phyloP scores from a whole-genome alignment of 2,329 filamentous ascomycete genomes.

The Diaporthe sp. region DNA sequence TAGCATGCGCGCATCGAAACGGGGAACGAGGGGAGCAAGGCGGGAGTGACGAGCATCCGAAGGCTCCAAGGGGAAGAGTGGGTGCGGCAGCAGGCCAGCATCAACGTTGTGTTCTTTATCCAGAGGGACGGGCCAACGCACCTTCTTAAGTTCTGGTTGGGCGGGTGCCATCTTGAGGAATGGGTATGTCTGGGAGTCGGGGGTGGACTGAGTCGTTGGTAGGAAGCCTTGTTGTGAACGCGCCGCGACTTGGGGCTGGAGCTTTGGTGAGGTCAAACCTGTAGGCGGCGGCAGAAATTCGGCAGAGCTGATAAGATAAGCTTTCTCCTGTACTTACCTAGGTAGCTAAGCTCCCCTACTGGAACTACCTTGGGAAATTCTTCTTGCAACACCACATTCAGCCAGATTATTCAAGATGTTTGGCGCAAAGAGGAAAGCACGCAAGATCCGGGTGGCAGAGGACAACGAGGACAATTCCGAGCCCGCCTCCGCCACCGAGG shows the following conservation, averaged over 20 bases:
- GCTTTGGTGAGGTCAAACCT: slow-evolving; percentile 40
- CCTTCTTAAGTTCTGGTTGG: slow-evolving; percentile 99
- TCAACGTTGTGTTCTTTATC: not conserved
- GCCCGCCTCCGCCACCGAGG: slow-evolving; percentile 44
- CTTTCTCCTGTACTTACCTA: not conserved
- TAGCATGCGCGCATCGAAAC: slow-evolving; percentile 1
- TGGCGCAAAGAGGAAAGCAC: slow-evolving; percentile 75
- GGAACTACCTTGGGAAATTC: not conserved
- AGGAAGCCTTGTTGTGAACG: slow-evolving; percentile 19
- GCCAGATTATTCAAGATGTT: slow-evolving; percentile 63
- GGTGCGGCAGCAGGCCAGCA: slow-evolving; percentile 4
- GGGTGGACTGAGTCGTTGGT: slow-evolving; percentile 20
- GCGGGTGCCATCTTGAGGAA: slow-evolving; percentile 89
- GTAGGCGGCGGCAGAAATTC: slow-evolving; percentile 39
- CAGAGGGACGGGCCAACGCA: slow-evolving; percentile 53
- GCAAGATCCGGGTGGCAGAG: slow-evolving; percentile 80
- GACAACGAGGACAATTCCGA: slow-evolving; percentile 68
- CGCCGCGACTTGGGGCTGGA: slow-evolving; percentile 32
- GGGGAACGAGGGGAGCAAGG: not conserved
- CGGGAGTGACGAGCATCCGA: not conserved
- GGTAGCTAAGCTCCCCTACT: not conserved
- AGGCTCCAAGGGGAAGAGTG: slow-evolving; percentile 20
- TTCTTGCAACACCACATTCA: not conserved
- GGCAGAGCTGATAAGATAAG: slow-evolving; percentile 46
- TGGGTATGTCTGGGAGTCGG: not conserved